phyloP scores from a whole-genome alignment of 163 green algal genomes.

The Chlamydomonas reinhardtii region DNA sequence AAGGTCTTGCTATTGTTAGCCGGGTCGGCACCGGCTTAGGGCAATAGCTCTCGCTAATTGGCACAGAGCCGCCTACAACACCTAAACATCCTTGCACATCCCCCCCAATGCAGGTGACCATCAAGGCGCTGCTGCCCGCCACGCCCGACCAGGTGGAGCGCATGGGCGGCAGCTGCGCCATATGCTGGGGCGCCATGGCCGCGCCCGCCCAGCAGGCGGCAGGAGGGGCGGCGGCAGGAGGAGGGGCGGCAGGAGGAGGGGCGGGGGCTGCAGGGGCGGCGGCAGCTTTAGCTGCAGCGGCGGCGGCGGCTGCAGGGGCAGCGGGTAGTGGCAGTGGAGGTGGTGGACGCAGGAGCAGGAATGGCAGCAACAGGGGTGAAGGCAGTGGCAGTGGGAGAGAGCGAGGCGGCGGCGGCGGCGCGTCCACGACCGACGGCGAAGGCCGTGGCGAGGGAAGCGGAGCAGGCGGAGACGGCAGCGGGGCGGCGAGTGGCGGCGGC shows the following conservation, averaged over 20 bases:
- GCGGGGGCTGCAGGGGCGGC: background rate
- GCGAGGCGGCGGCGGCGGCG: no score
- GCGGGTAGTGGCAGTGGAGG: no score
- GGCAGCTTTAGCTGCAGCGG: background rate
- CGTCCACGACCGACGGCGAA: no score
- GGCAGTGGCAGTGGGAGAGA: background rate
- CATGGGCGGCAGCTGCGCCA: conserved; percentile 85
- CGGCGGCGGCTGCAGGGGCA: background rate
- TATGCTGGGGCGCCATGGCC: conserved; percentile 88
- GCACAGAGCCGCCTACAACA: no score
- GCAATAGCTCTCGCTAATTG: no score
- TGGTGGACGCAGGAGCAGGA: no score
- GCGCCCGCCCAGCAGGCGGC: background rate
- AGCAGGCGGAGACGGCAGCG: no score
- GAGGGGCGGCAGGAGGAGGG: background rate
- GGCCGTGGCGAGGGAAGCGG: no score
- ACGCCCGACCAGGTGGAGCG: conserved; percentile 80
- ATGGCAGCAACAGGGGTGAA: background rate
- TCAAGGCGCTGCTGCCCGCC: conserved; percentile 62
- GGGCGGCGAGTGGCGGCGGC: no score
- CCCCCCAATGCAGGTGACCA: conserved; percentile 21
- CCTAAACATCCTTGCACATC: no score
- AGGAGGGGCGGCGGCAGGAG: background rate
- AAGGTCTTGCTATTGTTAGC: no score
- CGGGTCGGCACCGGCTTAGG: no score